Evolutionary conservation across 139 green algal species (phyloP), one percentile per base, ranked within the genome.

Genomic region (Coelastrella sp.): DNA sequence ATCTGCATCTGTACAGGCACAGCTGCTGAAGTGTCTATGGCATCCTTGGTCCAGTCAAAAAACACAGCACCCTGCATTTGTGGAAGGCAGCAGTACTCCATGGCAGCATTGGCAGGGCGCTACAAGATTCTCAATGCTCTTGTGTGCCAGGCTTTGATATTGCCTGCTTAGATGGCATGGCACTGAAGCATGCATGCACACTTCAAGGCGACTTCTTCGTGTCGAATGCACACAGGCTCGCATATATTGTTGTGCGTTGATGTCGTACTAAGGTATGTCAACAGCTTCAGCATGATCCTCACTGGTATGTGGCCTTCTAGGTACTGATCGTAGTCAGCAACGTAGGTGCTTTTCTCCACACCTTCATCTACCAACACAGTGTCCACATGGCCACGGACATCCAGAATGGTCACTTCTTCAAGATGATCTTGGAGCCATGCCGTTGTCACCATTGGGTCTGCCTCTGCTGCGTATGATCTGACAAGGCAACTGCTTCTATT

Each of bases 241-340:
- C 3, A 49, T 49, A 49, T 49, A 49, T 49, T 49, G 35, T 49
- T 49, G 35, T 49, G 35, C 35, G 35, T 49, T 49, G 35, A 49
- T 49, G 35, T 49, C 35, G 35, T 49, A 49, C 35, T 49, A 3
- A 70, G 12, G 15, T 17, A 70, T 70, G 5, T 70, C 7, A 15
- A 4, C 1, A 8, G 17, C 27, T 60, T 22, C 14, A 82, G 10
- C 78, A 49, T 68, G 4, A 68, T 15, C 57, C 88, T 68, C 25
- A 92, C 90, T 65, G 85, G 90, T 60, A 93, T 93, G 80, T 93
- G 90, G 19, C 90, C 81, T 66, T 89, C 80, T 8, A 91, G 80
- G 81, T 93, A 93, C 7, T 66, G 86, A 22, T 87, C 87, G 15
- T 89, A 90, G 7, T 82, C 59, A 68, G 86, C 79, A 6, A 84